Evolutionary conservation across 306 rosid genomes (phyloP).

Genomic region (Cyamopsis tetragonoloba): DNA sequence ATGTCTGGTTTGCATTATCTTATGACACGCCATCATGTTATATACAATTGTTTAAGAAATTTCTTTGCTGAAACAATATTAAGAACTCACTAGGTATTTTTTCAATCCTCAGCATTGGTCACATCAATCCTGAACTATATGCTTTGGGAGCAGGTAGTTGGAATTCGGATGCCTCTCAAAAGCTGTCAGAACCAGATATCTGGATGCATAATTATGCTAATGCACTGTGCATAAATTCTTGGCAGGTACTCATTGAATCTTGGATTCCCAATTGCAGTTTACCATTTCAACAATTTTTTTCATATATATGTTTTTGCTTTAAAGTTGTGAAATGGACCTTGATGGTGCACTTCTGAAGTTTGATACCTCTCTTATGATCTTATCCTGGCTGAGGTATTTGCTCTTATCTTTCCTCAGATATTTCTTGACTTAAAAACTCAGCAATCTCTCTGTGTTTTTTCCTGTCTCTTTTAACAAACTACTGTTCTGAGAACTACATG

Average conservation of each 20-base stretch:
- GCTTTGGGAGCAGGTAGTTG: slow-evolving; percentile 68
- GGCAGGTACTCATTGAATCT: slow-evolving; percentile 68
- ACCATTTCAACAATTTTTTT: slow-evolving; percentile 5
- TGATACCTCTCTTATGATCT: background rate
- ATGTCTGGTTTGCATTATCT: slow-evolving; percentile 15
- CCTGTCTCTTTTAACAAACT: slow-evolving; percentile 10
- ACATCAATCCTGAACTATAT: slow-evolving; percentile 69
- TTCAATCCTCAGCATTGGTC: slow-evolving; percentile 78
- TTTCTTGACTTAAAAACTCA: slow-evolving; percentile 10
- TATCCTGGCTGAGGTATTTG: background rate
- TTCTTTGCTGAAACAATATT: slow-evolving; percentile 22
- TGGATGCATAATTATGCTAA: slow-evolving; percentile 82
- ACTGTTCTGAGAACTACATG: background rate
- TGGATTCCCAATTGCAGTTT: background rate
- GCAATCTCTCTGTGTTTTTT: background rate
- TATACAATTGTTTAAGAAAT: background rate
- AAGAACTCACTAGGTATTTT: slow-evolving; percentile 12
- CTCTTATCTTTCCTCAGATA: background rate
- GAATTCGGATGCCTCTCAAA: slow-evolving; percentile 41
- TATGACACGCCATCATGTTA: slow-evolving; percentile 8
- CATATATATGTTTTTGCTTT: background rate
- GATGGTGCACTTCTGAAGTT: slow-evolving; percentile 7
- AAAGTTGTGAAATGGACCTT: slow-evolving; percentile 17
- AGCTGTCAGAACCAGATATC: slow-evolving; percentile 45
- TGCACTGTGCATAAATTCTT: slow-evolving; percentile 76